Percentiles rank a stretch among this genome's conserved stretches.
Conservation (phyloP, 139 green algal genomes). For the Ettlia oleoabundans region DNA sequence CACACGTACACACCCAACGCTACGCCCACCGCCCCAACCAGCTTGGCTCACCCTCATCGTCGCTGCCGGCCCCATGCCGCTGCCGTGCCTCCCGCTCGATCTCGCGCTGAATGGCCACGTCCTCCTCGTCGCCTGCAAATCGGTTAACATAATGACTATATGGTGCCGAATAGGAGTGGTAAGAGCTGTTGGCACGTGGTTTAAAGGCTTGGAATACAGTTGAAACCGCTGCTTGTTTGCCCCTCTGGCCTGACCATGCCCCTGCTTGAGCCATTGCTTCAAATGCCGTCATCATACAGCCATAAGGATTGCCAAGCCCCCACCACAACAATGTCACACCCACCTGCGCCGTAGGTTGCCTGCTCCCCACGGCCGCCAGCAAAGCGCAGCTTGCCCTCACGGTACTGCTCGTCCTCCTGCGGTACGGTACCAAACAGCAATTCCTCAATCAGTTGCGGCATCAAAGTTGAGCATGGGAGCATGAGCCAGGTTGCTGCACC, state of each 20-base stretch:
- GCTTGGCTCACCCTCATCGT: slow-evolving; percentile 14
- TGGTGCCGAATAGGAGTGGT: neutral
- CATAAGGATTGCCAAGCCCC: too few species aligned
- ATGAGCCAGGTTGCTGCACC: too few species aligned
- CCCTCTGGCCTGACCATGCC: too few species aligned
- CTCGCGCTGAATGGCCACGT: slow-evolving; percentile 58
- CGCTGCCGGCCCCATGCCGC: slow-evolving; percentile 17
- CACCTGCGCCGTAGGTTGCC: slow-evolving; percentile 72
- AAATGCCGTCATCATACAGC: neutral
- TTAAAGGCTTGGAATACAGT: too few species aligned
- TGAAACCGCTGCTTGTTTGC: too few species aligned
- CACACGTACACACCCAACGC: too few species aligned
- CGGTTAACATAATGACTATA: neutral
- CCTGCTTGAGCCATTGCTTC: too few species aligned
- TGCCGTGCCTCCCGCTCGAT: slow-evolving; percentile 41
- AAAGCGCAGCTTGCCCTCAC: slow-evolving; percentile 78
- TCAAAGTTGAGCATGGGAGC: neutral
- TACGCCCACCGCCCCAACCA: neutral
- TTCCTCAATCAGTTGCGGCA: neutral
- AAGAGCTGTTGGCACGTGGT: too few species aligned
- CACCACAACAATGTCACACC: neutral
- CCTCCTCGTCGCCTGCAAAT: slow-evolving; percentile 73
- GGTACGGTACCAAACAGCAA: neutral
- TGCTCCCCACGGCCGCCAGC: slow-evolving; percentile 69
- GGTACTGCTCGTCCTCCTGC: slow-evolving; percentile 73